A percentile compares a stretch with the other conserved stretches of the same genome.
phyloP scores from a whole-genome alignment of 1,139 yeast genomes.

The Suhomyces bribrorum region DNA sequence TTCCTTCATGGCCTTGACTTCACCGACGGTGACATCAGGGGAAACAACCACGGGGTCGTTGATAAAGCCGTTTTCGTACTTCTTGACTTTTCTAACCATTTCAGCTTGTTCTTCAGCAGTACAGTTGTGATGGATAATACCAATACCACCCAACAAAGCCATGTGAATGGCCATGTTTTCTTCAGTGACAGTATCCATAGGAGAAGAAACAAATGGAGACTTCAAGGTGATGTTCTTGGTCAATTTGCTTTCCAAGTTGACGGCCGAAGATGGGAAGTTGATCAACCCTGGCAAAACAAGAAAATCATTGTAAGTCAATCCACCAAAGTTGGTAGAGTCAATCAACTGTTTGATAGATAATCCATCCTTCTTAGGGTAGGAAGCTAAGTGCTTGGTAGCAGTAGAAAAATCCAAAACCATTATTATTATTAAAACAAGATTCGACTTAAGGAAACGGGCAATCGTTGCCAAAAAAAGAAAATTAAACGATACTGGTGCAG shows the following conservation, averaged over 20 bases:
- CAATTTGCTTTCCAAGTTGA: conserved; percentile 77
- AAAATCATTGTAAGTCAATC: conserved; percentile 95
- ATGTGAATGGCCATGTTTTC: conserved; percentile 96
- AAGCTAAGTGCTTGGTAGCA: conserved; percentile 67
- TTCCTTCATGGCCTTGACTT: conserved; percentile 71
- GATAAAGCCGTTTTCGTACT: conserved; percentile 96
- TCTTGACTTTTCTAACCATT: conserved; percentile 96
- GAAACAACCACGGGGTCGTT: conserved; percentile 87
- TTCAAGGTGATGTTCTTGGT: conserved; percentile 90
- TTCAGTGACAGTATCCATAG: conserved; percentile 99
- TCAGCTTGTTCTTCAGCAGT: conserved; percentile 96
- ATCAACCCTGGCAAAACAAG: conserved; percentile 94
- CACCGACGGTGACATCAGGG: conserved; percentile 76
- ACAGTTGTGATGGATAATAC: conserved; percentile 98
- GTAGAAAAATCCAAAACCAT: conserved; percentile 57
- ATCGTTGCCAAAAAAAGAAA: conserved; percentile 48
- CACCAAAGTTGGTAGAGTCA: conserved; percentile 91
- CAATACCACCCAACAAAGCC: conserved; percentile 99
- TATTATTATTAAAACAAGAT: conserved; percentile 14
- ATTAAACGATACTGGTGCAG: conserved; percentile 7
- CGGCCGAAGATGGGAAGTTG: conserved; percentile 78
- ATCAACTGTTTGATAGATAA: conserved; percentile 79
- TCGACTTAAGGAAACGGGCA: conserved; percentile 30
- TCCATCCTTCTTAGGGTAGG: conserved; percentile 79
- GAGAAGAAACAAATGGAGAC: conserved; percentile 95